Evolutionary conservation across 2,329 filamentous ascomycete genomes (phyloP).

Genomic region (Tolypocladium inflatum): DNA sequence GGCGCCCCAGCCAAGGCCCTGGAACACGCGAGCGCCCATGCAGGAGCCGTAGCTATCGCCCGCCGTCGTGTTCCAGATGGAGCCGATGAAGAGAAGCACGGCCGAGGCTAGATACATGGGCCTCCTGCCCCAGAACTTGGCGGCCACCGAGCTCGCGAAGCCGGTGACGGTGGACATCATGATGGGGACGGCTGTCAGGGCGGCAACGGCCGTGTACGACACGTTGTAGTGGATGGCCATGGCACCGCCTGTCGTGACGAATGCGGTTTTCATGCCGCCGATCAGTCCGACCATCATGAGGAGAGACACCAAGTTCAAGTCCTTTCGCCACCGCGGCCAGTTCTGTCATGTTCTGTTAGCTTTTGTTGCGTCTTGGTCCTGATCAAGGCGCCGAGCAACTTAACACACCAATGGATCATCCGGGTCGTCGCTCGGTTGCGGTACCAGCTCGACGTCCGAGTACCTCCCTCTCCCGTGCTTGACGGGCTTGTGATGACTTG

Average conservation of each 20-base stretch:
- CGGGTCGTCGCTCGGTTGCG: constrained; percentile 44
- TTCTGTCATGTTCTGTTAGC: constrained; percentile 27
- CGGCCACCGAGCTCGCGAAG: constrained; percentile 28
- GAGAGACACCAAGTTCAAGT: constrained; percentile 35
- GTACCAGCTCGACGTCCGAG: constrained; percentile 35
- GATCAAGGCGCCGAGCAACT: background rate
- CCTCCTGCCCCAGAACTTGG: constrained; percentile 42
- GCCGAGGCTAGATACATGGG: constrained; percentile 41
- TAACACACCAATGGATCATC: constrained; percentile 42
- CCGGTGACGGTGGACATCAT: constrained; percentile 39
- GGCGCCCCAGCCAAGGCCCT: constrained; percentile 49
- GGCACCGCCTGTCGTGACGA: constrained; percentile 36
- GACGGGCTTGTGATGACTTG: constrained; percentile 21
- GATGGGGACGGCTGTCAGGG: constrained; percentile 43
- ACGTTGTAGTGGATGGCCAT: constrained; percentile 32
- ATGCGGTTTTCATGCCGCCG: constrained; percentile 44
- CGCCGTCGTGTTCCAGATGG: constrained; percentile 39
- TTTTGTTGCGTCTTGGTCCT: background rate
- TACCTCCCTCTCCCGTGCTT: constrained; percentile 38
- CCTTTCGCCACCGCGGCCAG: constrained; percentile 46
- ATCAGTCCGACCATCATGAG: constrained; percentile 36
- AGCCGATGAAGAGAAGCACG: constrained; percentile 36
- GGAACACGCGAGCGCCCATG: constrained; percentile 42
- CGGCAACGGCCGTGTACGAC: constrained; percentile 37
- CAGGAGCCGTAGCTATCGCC: constrained; percentile 31